A percentile compares a stretch with the other conserved stretches of the same genome.
phyloP scores from a whole-genome alignment of 768 basidiomycete species.

The Serpula lacrymans region DNA sequence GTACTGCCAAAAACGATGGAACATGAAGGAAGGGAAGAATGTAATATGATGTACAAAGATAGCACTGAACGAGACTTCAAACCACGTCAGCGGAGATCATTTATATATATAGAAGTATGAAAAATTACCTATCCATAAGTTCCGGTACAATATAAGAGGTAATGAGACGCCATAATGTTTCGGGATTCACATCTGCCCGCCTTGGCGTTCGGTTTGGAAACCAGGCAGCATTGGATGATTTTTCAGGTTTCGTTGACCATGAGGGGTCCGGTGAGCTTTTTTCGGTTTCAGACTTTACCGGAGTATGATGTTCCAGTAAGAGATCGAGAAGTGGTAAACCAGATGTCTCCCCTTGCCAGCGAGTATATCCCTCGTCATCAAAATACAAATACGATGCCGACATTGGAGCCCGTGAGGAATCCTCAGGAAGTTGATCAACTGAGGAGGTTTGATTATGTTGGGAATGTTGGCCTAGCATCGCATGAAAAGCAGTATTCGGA shows the following conservation, averaged over 20 bases:
- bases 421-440: slow-evolving; percentile 51
- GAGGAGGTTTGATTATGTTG: slow-evolving; percentile 15
- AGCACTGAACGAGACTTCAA: slow-evolving; percentile 72
- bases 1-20: slow-evolving; percentile 78
- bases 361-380: slow-evolving; percentile 82
- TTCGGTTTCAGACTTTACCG: slow-evolving; percentile 33
- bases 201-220: slow-evolving; percentile 80
- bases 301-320: slow-evolving; percentile 66
- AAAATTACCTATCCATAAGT: slow-evolving; percentile 84
- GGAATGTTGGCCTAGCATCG: slow-evolving; percentile 34
- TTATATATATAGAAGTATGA: slow-evolving; percentile 10
- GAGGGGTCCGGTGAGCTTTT: slow-evolving; percentile 21
- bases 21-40: slow-evolving; percentile 91
- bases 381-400: slow-evolving; percentile 82
- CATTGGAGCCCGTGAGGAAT: slow-evolving; percentile 59
- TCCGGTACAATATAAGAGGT: slow-evolving; percentile 85
- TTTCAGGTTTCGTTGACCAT: slow-evolving; percentile 29
- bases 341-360: slow-evolving; percentile 93
- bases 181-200: slow-evolving; percentile 79
- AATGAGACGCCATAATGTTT: slow-evolving; percentile 82
- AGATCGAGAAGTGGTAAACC: slow-evolving; percentile 86
- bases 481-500: slow-evolving; percentile 38
- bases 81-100: slow-evolving; percentile 8
- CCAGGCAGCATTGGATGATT: slow-evolving; percentile 51
- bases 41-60: slow-evolving; percentile 90